Evolutionary conservation across 169 alveolate genomes (phyloP).

Genomic region (Perkinsus marinus): DNA sequence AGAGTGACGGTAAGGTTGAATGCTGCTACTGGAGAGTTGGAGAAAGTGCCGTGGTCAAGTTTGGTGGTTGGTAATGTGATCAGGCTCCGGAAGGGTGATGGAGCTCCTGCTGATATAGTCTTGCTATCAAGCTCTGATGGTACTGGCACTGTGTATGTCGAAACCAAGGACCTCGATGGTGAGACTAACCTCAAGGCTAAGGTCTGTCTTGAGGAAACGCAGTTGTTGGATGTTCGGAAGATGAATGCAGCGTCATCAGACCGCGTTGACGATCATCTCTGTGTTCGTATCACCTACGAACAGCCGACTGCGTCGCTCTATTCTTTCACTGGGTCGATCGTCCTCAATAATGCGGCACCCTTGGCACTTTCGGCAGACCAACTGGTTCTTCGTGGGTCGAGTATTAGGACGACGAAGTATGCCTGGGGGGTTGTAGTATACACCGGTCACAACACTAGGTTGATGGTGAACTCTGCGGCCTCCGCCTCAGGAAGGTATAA

Average conservation of each 20-base stretch:
- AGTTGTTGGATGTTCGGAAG: neutral
- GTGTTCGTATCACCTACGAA: constrained; percentile 25
- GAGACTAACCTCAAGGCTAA: constrained; percentile 82
- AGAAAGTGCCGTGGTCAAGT: neutral
- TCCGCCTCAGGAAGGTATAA: neutral
- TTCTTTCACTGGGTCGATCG: constrained; percentile 36
- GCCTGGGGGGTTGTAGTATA: constrained; percentile 69
- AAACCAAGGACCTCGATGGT: constrained; percentile 46
- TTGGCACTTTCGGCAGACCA: constrained; percentile 9
- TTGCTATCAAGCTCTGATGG: constrained; percentile 67
- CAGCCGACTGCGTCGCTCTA: constrained; percentile 49
- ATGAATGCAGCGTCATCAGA: neutral
- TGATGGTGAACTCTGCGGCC: constrained; percentile 59
- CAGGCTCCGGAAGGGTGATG: constrained; percentile 25
- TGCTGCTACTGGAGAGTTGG: neutral
- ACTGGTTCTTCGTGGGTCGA: constrained; percentile 50
- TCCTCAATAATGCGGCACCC: constrained; percentile 27
- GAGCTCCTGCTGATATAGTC: constrained; percentile 86
- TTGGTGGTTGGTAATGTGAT: neutral
- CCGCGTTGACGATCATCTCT: neutral
- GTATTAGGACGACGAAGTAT: constrained; percentile 72
- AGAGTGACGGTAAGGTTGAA: neutral
- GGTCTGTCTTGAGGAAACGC: constrained; percentile 26
- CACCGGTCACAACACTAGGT: constrained; percentile 72
- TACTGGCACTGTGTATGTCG: constrained; percentile 57